A percentile compares a stretch with the other conserved stretches of the same genome.
Evolutionary conservation across 352 stramenopile species (phyloP).

Genomic region (Phytophthora tubulina): DNA sequence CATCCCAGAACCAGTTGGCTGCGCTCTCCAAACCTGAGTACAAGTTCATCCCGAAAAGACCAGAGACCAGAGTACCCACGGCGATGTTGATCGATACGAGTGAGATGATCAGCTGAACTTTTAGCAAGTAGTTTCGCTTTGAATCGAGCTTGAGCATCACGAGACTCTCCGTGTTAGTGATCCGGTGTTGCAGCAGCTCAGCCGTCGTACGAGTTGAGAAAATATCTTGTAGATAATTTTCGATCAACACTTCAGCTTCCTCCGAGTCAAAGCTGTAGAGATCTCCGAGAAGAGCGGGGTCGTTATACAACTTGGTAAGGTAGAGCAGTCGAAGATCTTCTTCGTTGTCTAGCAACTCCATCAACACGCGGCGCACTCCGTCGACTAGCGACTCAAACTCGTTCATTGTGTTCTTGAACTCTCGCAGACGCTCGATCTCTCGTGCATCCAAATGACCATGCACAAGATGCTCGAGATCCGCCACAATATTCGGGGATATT

Average conservation of each 20-base stretch:
- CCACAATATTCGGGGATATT: constrained; percentile 41
- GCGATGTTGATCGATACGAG: constrained; percentile 46
- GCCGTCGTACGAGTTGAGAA: constrained; percentile 73
- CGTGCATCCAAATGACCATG: constrained; percentile 46
- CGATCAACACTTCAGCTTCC: constrained; percentile 67
- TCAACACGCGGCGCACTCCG: constrained; percentile 57
- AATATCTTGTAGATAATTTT: constrained; percentile 80
- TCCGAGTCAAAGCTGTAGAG: constrained; percentile 71
- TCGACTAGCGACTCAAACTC: constrained; percentile 70
- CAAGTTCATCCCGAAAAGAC: constrained; percentile 51
- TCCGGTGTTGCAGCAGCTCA: constrained; percentile 66
- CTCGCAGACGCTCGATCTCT: constrained; percentile 59
- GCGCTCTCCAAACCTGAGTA: constrained; percentile 36
- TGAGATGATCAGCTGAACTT: constrained; percentile 43
- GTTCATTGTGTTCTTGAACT: constrained; percentile 71
- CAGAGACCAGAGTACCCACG: constrained; percentile 40
- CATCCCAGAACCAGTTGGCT: constrained; percentile 39
- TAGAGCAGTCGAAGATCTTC: constrained; percentile 63
- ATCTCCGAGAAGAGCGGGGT: constrained; percentile 51
- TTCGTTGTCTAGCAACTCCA: constrained; percentile 71
- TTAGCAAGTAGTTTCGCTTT: constrained; percentile 71
- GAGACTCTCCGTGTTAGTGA: constrained; percentile 72
- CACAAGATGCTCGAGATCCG: constrained; percentile 55
- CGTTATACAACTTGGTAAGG: constrained; percentile 62
- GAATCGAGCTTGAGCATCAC: constrained; percentile 77